Percentiles rank a stretch among this genome's conserved stretches.
These are phyloP conservation scores for Clitopilus hobsonii DNA, from an alignment of 768 basidiomycete genomes.

Conservation along the genomic window DNA sequence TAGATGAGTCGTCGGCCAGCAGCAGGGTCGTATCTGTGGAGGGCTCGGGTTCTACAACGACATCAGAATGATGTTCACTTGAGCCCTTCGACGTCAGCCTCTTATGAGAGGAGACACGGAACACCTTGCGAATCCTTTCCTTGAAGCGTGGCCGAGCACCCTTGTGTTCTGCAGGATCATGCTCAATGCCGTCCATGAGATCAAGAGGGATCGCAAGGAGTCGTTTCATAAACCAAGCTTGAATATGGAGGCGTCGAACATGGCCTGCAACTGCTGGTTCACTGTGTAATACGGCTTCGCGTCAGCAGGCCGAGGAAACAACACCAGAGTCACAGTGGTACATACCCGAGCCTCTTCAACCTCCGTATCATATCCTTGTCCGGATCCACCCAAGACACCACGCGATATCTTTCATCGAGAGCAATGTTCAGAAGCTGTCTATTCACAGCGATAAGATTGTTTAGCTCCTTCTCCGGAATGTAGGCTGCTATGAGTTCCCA, in stretches of 20 bases:
- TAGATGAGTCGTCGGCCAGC: neutral
- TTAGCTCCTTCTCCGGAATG: slow-evolving; percentile 5
- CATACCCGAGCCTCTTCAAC: slow-evolving; percentile 23
- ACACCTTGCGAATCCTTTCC: neutral
- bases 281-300: slow-evolving; percentile 10
- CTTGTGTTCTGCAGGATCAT: neutral
- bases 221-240: slow-evolving; percentile 30
- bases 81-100: too few species aligned
- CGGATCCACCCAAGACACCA: slow-evolving; percentile 24
- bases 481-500: slow-evolving; percentile 23
- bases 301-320: neutral
- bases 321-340: neutral
- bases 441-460: slow-evolving; percentile 20
- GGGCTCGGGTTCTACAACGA: too few species aligned
- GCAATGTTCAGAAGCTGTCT: slow-evolving; percentile 22
- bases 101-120: too few species aligned
- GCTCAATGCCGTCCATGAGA: neutral
- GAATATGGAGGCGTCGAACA: slow-evolving; percentile 25
- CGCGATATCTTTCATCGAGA: slow-evolving; percentile 21
- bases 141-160: neutral
- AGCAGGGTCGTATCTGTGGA: neutral
- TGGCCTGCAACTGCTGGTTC: slow-evolving; percentile 23
- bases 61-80: too few species aligned
- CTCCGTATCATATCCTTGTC: slow-evolving; percentile 18
- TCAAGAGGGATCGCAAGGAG: slow-evolving; percentile 10